These are phyloP conservation scores for Ophiosphaerella herpotricha DNA, from an alignment of 2,329 filamentous ascomycete genomes.

Conservation along the genomic window DNA sequence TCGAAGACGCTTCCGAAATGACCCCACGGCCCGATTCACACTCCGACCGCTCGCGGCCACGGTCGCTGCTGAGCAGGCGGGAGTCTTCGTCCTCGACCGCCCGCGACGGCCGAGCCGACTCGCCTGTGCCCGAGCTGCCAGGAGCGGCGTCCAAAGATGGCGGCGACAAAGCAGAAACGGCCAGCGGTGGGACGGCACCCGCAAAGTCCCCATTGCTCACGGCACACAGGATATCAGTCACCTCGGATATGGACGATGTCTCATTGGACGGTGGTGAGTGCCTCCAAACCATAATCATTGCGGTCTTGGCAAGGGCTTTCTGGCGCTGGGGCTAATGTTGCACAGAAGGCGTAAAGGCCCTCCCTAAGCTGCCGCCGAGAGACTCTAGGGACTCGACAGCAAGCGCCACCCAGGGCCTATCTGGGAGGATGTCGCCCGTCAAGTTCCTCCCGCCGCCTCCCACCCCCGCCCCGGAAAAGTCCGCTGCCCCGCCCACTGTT, in stretches of 20 bases:
- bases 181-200: slow-evolving; percentile 19
- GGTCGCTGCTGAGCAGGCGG: slow-evolving; percentile 59
- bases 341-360: slow-evolving; percentile 34
- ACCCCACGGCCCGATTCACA: slow-evolving; percentile 46
- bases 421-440: slow-evolving; percentile 72
- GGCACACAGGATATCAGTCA: slow-evolving; percentile 59
- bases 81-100: slow-evolving; percentile 38
- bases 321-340: slow-evolving; percentile 13
- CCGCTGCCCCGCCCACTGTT: slow-evolving; percentile 33
- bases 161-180: slow-evolving; percentile 14
- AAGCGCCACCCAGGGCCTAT: slow-evolving; percentile 66
- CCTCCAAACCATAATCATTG: slow-evolving; percentile 13
- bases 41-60: slow-evolving; percentile 48
- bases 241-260: slow-evolving; percentile 65
- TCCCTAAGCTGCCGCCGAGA: slow-evolving; percentile 62
- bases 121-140: slow-evolving; percentile 27
- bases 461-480: slow-evolving; percentile 36
- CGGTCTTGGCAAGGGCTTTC: too few species aligned
- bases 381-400: slow-evolving; percentile 45
- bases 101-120: slow-evolving; percentile 29
- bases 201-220: slow-evolving; percentile 59
- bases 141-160: slow-evolving; percentile 11
- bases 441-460: slow-evolving; percentile 47
- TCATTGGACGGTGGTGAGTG: slow-evolving; percentile 64
- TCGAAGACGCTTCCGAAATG: slow-evolving; percentile 79